Evolutionary conservation across 371 early-diverging fungal species (phyloP), one percentile per base, ranked within the genome.

Genomic region (Mortierella sp.): DNA sequence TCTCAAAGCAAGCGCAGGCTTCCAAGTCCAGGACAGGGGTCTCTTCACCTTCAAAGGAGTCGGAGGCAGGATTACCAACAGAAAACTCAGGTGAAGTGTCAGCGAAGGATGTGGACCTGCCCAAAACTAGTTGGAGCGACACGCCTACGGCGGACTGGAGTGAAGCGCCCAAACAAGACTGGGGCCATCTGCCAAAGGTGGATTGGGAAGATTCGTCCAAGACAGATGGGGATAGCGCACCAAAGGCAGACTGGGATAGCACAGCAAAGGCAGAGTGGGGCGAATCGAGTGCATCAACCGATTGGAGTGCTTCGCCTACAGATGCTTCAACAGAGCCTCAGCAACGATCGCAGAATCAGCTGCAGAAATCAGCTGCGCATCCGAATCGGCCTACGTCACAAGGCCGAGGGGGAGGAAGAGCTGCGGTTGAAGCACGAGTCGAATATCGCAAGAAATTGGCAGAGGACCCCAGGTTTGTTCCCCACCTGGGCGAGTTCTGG

Each of bases 391-490:
- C 69, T 15, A 48, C 60, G 56, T 56, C 64, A 46, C 60, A 64
- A 27, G 69, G 61, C n/a, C 64, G 69, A 2, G 66, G 66, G 1
- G 59, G 64, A 23, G 59, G 64, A 21, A 51, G 53, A 30, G 69
- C 69, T 32, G 83, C 82, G 24, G 70, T 82, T 17, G 63, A 81
- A 47, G 87, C 84, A 54, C 79, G 83, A 27, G 83, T 81, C 41
- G 88, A 86, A 61, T 86, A 86, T 48, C 79, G 86, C 46, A 78
- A 81, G 43, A 84, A 83, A 31, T 57, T 86, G 39, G 85, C 80
- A n/a, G 84, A 85, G 30, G 87, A 86, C 60, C 87, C 88, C 4
- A 84, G 84, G 17, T 87, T 87, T 70, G 85, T 84, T 9, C 87
- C 88, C 4, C 84, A 86, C 41, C 82, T 83, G 28, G 86, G 87